Percentiles rank a stretch among this genome's conserved stretches.
phyloP scores from a whole-genome alignment of 2,329 filamentous ascomycete species.

The Celoporthe dispersa region DNA sequence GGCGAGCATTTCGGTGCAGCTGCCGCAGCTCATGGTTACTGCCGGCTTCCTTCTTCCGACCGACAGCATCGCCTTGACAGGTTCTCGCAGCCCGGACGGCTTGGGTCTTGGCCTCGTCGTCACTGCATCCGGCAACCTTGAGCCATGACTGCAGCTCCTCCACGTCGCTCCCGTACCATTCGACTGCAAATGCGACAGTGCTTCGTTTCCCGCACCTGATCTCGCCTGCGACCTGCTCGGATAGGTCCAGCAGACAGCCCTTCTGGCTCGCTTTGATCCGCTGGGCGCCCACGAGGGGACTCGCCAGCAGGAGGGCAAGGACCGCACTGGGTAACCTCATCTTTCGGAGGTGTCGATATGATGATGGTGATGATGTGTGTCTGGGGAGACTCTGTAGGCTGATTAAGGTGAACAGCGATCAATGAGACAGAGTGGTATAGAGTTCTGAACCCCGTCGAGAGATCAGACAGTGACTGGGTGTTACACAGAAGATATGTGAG shows the following conservation, averaged over 20 bases:
- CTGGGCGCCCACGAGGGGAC: conserved; percentile 8
- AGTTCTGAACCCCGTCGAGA: neutral
- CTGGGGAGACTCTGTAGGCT: neutral
- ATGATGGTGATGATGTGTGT: neutral
- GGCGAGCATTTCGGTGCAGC: neutral
- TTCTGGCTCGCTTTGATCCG: neutral
- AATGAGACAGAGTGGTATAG: neutral
- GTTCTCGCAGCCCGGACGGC: neutral
- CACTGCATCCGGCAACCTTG: conserved; percentile 16
- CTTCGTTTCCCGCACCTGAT: conserved; percentile 12
- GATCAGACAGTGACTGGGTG: neutral
- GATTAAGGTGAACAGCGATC: neutral
- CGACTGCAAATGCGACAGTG: conserved; percentile 11
- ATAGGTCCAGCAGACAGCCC: conserved; percentile 8
- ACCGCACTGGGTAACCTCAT: conserved; percentile 13
- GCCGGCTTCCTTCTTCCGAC: neutral
- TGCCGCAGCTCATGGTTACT: conserved; percentile 11
- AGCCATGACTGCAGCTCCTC: conserved; percentile 20
- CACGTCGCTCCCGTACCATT: conserved; percentile 9
- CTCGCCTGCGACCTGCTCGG: conserved; percentile 2
- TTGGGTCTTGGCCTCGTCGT: conserved; percentile 5
- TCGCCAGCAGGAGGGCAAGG: conserved; percentile 4
- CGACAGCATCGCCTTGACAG: conserved; percentile 6
- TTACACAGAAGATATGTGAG: neutral
- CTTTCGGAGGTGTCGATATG: neutral